Percentiles rank a stretch among this genome's conserved stretches.
phyloP scores from a whole-genome alignment of 352 stramenopile species.

The Peronospora destructor region DNA sequence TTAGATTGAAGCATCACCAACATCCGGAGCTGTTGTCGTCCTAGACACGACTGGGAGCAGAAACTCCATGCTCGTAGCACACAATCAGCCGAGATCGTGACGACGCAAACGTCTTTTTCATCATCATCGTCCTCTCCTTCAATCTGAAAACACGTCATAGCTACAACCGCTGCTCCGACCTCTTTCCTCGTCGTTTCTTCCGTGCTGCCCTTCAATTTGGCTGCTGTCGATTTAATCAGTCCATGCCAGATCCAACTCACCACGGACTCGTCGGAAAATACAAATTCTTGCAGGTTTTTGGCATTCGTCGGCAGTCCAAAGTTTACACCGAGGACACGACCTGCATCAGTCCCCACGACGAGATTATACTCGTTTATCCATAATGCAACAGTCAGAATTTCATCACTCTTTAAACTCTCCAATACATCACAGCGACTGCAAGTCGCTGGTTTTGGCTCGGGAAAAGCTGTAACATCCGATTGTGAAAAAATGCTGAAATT shows the following conservation, averaged over 20 bases:
- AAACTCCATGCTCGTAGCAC: constrained; percentile 67
- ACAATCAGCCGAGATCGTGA: constrained; percentile 63
- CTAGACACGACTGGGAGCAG: constrained; percentile 50
- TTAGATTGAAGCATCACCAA: constrained; percentile 20
- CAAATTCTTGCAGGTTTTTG: constrained; percentile 52
- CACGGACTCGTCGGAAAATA: constrained; percentile 64
- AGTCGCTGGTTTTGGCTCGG: constrained; percentile 33
- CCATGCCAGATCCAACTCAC: constrained; percentile 67
- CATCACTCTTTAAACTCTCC: constrained; percentile 36
- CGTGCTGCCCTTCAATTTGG: constrained; percentile 27
- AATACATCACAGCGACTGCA: constrained; percentile 38
- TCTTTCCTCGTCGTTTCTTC: constrained; percentile 25
- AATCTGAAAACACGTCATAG: constrained; percentile 57
- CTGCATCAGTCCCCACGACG: constrained; percentile 52
- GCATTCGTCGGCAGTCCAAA: constrained; percentile 45
- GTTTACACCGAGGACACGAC: constrained; percentile 61
- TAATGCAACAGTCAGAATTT: constrained; percentile 54
- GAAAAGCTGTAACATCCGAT: constrained; percentile 36
- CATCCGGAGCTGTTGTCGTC: constrained; percentile 47
- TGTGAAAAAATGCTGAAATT: constrained; percentile 52
- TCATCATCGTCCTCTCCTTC: constrained; percentile 41
- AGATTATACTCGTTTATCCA: constrained; percentile 80
- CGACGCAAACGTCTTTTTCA: constrained; percentile 50
- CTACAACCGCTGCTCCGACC: constrained; percentile 35
- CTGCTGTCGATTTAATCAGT: constrained; percentile 39